A percentile compares a stretch with the other conserved stretches of the same genome.
Evolutionary conservation across 805 yeast species (phyloP).

Genomic region (Candida pini): DNA sequence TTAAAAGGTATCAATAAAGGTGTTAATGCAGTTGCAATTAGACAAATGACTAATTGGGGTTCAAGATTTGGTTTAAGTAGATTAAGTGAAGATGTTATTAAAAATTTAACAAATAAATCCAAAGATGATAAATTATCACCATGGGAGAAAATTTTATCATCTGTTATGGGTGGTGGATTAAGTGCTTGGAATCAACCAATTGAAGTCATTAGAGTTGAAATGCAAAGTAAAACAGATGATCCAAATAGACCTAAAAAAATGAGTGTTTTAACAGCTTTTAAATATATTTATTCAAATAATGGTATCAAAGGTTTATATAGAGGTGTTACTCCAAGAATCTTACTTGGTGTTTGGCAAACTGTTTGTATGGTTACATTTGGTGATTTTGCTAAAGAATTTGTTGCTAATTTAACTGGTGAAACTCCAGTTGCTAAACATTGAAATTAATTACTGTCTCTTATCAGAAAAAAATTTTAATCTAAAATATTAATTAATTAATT

Average conservation of each 20-base stretch:
- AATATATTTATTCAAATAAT: slow-evolving; percentile 74
- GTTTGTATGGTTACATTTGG: slow-evolving; percentile 98
- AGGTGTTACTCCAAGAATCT: slow-evolving; percentile 96
- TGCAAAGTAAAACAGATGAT: slow-evolving; percentile 93
- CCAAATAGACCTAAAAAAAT: slow-evolving; percentile 94
- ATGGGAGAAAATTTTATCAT: slow-evolving; percentile 74
- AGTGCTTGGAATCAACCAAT: slow-evolving; percentile 99
- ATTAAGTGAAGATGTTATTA: slow-evolving; percentile 82
- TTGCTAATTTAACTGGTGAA: slow-evolving; percentile 58
- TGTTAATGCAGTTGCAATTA: slow-evolving; percentile 97
- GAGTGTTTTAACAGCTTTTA: slow-evolving; percentile 68
- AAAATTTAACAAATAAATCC: slow-evolving; percentile 49
- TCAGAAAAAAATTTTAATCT: not conserved
- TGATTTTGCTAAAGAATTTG: slow-evolving; percentile 78
- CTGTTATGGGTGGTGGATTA: slow-evolving; percentile 93
- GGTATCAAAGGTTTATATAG: slow-evolving; percentile 90
- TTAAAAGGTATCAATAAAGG: slow-evolving; percentile 94
- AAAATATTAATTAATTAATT: not conserved
- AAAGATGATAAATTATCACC: slow-evolving; percentile 62
- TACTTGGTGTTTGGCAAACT: slow-evolving; percentile 97
- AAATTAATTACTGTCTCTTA: not conserved
- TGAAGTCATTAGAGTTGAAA: slow-evolving; percentile 95
- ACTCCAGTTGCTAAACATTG: slow-evolving; percentile 33
- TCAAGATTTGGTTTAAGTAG: slow-evolving; percentile 92
- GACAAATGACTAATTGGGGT: slow-evolving; percentile 99